phyloP scores from a whole-genome alignment of 257 asterid species.

The Lithospermum erythrorhizon region DNA sequence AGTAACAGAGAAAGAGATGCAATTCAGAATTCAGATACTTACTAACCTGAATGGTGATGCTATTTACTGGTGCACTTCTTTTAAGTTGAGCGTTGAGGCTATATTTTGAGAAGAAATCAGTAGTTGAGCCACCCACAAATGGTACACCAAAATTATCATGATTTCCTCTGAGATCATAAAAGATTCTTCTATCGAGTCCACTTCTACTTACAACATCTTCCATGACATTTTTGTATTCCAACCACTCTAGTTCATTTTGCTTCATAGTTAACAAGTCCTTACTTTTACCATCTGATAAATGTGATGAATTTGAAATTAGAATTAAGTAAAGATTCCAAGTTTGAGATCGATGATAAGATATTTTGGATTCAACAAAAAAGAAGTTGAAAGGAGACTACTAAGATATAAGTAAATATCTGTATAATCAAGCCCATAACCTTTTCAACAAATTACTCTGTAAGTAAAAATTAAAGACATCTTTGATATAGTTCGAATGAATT shows the following conservation, averaged over 20 bases:
- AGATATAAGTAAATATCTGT: too few species aligned
- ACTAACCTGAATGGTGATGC: conserved; percentile 62
- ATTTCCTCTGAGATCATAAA: conserved; percentile 89
- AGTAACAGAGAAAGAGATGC: conserved; percentile 1
- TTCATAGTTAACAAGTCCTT: conserved; percentile 67
- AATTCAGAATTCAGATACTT: conserved; percentile 1
- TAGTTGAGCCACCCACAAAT: conserved; percentile 39
- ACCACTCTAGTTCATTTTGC: conserved; percentile 86
- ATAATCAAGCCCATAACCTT: too few species aligned
- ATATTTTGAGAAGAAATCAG: conserved; percentile 61
- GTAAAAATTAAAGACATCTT: too few species aligned
- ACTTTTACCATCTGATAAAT: conserved; percentile 83
- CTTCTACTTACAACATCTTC: conserved; percentile 59
- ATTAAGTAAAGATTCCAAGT: not conserved
- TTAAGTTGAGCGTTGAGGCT: conserved; percentile 57
- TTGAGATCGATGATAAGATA: not conserved
- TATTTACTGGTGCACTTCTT: conserved; percentile 52
- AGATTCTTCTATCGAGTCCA: conserved; percentile 50
- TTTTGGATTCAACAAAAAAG: not conserved
- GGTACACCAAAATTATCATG: conserved; percentile 94
- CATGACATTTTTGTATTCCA: conserved; percentile 65
- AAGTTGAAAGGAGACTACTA: not conserved
- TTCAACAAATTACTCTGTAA: too few species aligned
- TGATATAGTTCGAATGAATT: too few species aligned
- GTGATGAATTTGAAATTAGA: conserved; percentile 4